Base-by-base conservation (phyloP, 345 rosid species). In the Lepidium sativum region DNA sequence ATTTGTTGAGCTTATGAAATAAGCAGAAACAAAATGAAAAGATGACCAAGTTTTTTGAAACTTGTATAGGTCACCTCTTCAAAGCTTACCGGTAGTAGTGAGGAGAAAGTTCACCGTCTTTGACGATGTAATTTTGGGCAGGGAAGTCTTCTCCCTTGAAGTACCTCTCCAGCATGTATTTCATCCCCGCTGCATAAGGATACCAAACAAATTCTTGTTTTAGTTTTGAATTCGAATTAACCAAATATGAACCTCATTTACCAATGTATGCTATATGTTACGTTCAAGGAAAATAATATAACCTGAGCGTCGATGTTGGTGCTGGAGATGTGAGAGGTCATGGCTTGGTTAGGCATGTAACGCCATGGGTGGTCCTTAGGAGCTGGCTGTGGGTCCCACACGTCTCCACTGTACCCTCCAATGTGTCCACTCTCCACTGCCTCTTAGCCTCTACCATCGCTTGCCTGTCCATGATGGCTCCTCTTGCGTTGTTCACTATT, bases 311-410 rank as follows among this genome's bases (percentile, higher is more conserved):
- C 98, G 12, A 92, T 89, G 64, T 97, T 89, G 75, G 97, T 92
- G 39, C 98, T 97, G n/a, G 98, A 92, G 55, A 89, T 78, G 79
- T 92, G 95, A 69, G 95, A 97, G 4, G 96, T 92, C 98, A 92
- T 92, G 17, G 97, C 97, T 3, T 92, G 98, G 80, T 92, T 87
- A 35, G 97, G 94, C 97, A 92, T 92, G 80, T 86, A 86, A 18
- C 98, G 92, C 97, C 98, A 92, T 16, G 96, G 98, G 40, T 92
- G 98, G 69, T 92, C 96, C 77, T 87, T 89, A 13, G 98, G 96
- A 54, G 98, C 96, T 14, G 97, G 96, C 52, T 92, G 96, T 18
- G 96, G 98, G 44, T 80, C 16, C 97, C 98, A 92, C 61, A 87
- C 96, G 78, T 92, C 98, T 32, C 98, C 96, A 44, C 97, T 86